phyloP scores from a whole-genome alignment of 768 basidiomycete species.

The Lentinula raphanica region DNA sequence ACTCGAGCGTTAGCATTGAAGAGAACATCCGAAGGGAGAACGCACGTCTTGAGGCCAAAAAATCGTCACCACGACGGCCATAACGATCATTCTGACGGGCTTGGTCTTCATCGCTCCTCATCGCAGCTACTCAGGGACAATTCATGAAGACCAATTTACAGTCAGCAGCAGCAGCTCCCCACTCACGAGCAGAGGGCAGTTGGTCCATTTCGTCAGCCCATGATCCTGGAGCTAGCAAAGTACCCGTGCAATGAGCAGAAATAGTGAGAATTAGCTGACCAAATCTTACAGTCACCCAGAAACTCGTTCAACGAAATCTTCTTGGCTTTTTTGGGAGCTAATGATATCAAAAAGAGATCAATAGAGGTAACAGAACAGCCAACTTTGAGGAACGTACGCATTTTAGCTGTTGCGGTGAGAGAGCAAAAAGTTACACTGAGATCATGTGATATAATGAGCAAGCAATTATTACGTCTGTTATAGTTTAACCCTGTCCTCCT shows the following conservation, averaged over 20 bases:
- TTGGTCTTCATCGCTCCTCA: constrained; percentile 63
- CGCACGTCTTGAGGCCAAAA: constrained; percentile 56
- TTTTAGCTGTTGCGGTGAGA: constrained; percentile 1
- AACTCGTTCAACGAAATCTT: constrained; percentile 94
- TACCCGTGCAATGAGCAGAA: constrained; percentile 12
- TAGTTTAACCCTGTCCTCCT: background rate
- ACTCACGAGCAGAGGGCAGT: constrained; percentile 90
- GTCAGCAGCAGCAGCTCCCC: background rate
- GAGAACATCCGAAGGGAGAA: background rate
- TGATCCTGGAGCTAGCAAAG: constrained; percentile 68
- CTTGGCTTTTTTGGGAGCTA: constrained; percentile 88
- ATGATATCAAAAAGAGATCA: background rate
- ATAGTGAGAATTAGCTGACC: constrained; percentile 11
- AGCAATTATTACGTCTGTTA: background rate
- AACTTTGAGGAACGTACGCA: background rate
- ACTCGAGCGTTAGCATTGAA: background rate
- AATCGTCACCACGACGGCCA: constrained; percentile 58
- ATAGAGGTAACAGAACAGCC: background rate
- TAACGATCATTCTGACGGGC: constrained; percentile 49
- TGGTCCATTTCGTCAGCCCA: constrained; percentile 99
- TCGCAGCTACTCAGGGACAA: constrained; percentile 48
- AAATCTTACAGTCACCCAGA: constrained; percentile 76
- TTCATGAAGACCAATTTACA: constrained; percentile 9
- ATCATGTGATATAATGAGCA: background rate
- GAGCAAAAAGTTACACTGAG: background rate